Percentiles rank a stretch among this genome's conserved stretches.
Conservation (phyloP, 2,329 filamentous ascomycete genomes). For the Hymenoscyphus repandus region DNA sequence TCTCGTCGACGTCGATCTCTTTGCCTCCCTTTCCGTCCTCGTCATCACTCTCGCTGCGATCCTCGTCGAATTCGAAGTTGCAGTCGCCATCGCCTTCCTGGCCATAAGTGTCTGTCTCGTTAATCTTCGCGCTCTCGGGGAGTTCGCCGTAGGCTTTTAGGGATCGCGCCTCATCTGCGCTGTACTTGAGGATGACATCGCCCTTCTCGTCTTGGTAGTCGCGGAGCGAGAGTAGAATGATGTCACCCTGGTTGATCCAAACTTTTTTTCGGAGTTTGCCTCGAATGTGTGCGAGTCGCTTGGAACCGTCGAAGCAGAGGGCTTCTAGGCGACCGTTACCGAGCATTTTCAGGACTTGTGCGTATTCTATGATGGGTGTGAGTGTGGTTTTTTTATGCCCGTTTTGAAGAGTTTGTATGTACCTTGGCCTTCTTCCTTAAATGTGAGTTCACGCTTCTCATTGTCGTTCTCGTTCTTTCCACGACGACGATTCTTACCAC, state of each 20-base stretch:
- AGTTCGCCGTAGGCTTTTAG: constrained; percentile 97
- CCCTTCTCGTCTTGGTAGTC: constrained; percentile 95
- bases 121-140: constrained; percentile 98
- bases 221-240: constrained; percentile 80
- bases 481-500: constrained; percentile 96
- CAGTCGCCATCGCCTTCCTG: constrained; percentile 91
- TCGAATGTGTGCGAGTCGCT: constrained; percentile 78
- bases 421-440: constrained; percentile 97
- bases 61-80: constrained; percentile 98
- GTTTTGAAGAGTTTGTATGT: constrained; percentile 28
- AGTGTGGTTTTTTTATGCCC: constrained; percentile 51
- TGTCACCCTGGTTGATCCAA: constrained; percentile 98
- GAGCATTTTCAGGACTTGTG: constrained; percentile 91
- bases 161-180: constrained; percentile 87
- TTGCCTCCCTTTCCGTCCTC: constrained; percentile 59
- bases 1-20: constrained; percentile 93
- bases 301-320: constrained; percentile 86
- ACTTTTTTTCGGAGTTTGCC: constrained; percentile 99
- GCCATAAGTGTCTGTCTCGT: constrained; percentile 94
- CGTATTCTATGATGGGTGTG: constrained; percentile 52
- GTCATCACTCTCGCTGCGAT: constrained; percentile 58
- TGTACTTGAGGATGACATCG: constrained; percentile 93
- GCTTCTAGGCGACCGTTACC: constrained; percentile 92
- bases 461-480: constrained; percentile 99
- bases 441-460: constrained; percentile 96